These are phyloP conservation scores for Drechslera avenae DNA, from an alignment of 2,329 filamentous ascomycete species.

Conservation along the genomic window DNA sequence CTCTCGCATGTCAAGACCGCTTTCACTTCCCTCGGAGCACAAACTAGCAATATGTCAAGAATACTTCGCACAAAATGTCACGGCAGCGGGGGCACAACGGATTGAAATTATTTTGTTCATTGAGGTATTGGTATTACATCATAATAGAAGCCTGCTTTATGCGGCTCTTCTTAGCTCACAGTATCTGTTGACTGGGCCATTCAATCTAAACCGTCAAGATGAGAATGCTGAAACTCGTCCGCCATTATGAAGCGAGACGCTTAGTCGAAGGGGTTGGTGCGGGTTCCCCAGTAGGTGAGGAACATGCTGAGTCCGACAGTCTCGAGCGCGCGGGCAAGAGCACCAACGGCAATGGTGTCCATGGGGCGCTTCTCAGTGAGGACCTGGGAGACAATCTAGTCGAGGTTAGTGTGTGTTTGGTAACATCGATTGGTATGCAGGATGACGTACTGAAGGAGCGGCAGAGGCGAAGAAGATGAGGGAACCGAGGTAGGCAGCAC, in stretches of 20 bases:
- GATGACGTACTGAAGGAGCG: slow-evolving; percentile 75
- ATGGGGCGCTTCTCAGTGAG: slow-evolving; percentile 89
- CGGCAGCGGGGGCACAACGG: background rate
- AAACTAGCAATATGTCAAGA: no score
- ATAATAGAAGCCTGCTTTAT: no score
- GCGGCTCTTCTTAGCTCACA: no score
- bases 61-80: background rate
- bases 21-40: no score
- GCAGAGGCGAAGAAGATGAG: slow-evolving; percentile 91
- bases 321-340: slow-evolving; percentile 85
- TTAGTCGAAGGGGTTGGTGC: slow-evolving; percentile 89
- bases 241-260: slow-evolving; percentile 21
- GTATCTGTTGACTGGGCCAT: slow-evolving; percentile 3
- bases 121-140: no score
- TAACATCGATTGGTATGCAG: background rate
- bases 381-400: slow-evolving; percentile 81
- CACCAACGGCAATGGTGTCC: slow-evolving; percentile 86
- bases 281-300: slow-evolving; percentile 97
- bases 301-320: slow-evolving; percentile 90
- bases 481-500: slow-evolving; percentile 87
- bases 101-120: background rate
- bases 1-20: no score
- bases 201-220: slow-evolving; percentile 37
- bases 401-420: slow-evolving; percentile 23
- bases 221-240: slow-evolving; percentile 30